Evolutionary conservation across 1,284 basidiomycete species (phyloP), one percentile per base, ranked within the genome.

Genomic region (Ustilago lituana): DNA sequence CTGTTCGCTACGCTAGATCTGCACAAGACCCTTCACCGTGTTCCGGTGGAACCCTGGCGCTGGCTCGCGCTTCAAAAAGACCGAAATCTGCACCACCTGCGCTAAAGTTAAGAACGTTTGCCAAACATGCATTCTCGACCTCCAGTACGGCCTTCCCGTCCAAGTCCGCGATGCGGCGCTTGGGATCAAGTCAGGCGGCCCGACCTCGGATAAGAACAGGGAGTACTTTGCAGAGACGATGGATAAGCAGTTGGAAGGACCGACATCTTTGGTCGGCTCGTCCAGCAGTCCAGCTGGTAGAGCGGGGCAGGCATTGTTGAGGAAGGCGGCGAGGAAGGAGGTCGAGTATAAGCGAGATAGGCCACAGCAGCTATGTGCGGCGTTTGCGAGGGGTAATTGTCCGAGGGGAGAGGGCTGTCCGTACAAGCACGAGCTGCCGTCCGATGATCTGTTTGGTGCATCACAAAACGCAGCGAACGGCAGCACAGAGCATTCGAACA

Each of bases 21-120:
- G 96, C 88, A 94, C 39, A 91, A 82, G 53, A 64, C 84, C 94
- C 6, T 97, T 96, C 84, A 97, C 94, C 50, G 91, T 98, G 73
- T 99, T 98, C 84, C 90, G 94, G 41, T 98, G 96, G 96, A 95
- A 97, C 78, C 94, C 96, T 2, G 96, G 96, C 47, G 79, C 83
- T 14, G 95, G 94, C 37, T 91, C 89, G 81, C 89, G 96, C 36
- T 96, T 89, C 88, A 98, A 98, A 86, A 92, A 93, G 75, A 99
- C 96, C 5, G 95, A 98, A 67, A 90, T 98, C 71, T 99, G 96
- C 84, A 94, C 96, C 82, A 98, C 96, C 1, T 98, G 96, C 78
- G 92, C 95, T 33, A 98, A 97, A 86, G 90, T 97, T 76, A 97
- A 98, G 86, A 97, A 98, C 79, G 92, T 96, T 37, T 99, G 96